Evolutionary conservation across 805 yeast genomes (phyloP), one percentile per base, ranked within the genome.

Genomic region (Pichia ethanolica): DNA sequence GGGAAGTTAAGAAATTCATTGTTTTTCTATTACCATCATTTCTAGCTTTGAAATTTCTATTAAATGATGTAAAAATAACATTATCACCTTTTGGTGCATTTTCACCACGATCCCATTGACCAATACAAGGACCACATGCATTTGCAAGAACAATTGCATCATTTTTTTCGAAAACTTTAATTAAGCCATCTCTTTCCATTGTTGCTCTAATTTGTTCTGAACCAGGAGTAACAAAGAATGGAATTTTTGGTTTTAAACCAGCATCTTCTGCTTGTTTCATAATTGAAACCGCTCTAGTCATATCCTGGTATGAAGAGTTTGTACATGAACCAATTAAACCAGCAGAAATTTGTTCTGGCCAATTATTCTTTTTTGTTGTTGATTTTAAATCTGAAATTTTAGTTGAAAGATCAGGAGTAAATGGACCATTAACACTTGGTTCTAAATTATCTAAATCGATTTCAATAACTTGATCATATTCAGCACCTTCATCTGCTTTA

Each of bases 91-190:
- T 89, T 77, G 87, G 82, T 70, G 88, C 81, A 69, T 87, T 90
- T 64, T 78, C 86, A 42, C 71, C 71, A 73, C 98, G 86, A 71
- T 90, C 97, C 98, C 98, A 91, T 78, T 91, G 97, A 65, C 98
- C 98, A 67, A 90, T 90, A 80, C 98, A 90, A 67, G 98, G 98
- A 65, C 98, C 98, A 78, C 98, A 91, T 52, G 98, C 98, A 68
- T 91, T 91, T 54, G 98, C 97, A 66, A 91, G 76, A 49, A 91
- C 97, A 53, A 84, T 78, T 68, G 96, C 98, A 60, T 97, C 97
- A 62, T 85, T 86, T 64, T 88, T 89, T 66, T 83, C 82, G 71
- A 91, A 89, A 59, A 93, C 85, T 60, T 84, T 75, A 60, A 91
- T 81, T 70, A 86, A 84, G 55, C 98, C 97, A 70, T 91, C 98